A percentile compares a stretch with the other conserved stretches of the same genome.
phyloP scores from a whole-genome alignment of 495 filamentous ascomycete species.

The Penicillium turbatum region DNA sequence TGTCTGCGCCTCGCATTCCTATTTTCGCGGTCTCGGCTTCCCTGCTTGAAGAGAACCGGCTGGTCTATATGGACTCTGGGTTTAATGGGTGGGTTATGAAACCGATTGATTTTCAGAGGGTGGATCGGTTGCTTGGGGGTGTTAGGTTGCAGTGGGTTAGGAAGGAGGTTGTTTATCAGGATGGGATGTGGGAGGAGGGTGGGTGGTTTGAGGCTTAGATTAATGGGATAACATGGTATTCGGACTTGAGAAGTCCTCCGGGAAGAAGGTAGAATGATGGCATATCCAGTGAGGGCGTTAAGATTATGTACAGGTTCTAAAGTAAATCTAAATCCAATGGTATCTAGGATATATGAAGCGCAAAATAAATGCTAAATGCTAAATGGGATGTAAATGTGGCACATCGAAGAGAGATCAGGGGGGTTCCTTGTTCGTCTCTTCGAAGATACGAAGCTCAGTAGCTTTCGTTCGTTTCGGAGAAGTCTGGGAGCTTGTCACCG shows the following conservation, averaged over 20 bases:
- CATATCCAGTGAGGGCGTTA: neutral
- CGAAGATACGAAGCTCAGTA: slow-evolving; percentile 22
- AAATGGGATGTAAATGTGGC: neutral
- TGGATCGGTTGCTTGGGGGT: slow-evolving; percentile 57
- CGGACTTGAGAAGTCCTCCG: too few species aligned
- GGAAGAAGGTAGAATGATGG: too few species aligned
- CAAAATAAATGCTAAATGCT: neutral
- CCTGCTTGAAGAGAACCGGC: slow-evolving; percentile 59
- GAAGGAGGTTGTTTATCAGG: slow-evolving; percentile 48
- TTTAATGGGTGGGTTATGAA: slow-evolving; percentile 88
- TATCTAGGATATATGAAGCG: slow-evolving; percentile 4
- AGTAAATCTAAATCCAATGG: slow-evolving; percentile 2
- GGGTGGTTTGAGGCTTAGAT: slow-evolving; percentile 57
- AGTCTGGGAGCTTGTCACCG: slow-evolving; percentile 62
- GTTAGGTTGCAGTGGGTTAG: slow-evolving; percentile 49
- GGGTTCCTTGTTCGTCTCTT: too few species aligned
- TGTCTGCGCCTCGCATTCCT: slow-evolving; percentile 53
- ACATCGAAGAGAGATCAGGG: slow-evolving; percentile 41
- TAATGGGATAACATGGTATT: neutral
- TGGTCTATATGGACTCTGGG: slow-evolving; percentile 64
- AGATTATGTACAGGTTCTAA: neutral
- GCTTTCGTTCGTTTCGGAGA: slow-evolving; percentile 60
- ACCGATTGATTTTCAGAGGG: slow-evolving; percentile 68
- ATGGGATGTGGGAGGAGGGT: slow-evolving; percentile 67
- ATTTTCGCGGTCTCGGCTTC: slow-evolving; percentile 91